Conservation (phyloP, 2,329 filamentous ascomycete genomes). For the Periconia macrospinosa region DNA sequence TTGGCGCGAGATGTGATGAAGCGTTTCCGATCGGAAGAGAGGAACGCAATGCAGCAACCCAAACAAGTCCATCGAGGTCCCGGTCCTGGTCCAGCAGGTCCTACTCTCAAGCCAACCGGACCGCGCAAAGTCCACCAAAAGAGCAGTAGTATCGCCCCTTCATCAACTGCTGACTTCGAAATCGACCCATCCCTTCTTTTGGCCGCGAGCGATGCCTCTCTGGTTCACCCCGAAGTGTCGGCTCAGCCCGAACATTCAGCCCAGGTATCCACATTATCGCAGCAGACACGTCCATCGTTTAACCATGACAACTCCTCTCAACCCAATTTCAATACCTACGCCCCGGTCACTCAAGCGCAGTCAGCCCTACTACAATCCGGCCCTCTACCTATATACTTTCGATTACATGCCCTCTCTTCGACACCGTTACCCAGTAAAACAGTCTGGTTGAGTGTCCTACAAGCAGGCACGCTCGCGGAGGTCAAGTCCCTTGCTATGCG, state of each 20-base stretch:
- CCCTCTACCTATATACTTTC: slow-evolving; percentile 66
- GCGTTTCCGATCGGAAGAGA: slow-evolving; percentile 68
- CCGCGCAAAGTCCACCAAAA: slow-evolving; percentile 20
- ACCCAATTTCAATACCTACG: not conserved
- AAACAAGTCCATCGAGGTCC: slow-evolving; percentile 44
- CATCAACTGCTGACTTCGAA: slow-evolving; percentile 57
- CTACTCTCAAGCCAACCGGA: slow-evolving; percentile 18
- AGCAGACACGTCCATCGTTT: not conserved
- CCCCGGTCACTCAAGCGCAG: not conserved
- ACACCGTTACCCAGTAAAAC: slow-evolving; percentile 50
- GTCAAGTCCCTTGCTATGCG: slow-evolving; percentile 63
- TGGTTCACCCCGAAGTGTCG: too few species aligned
- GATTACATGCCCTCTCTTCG: slow-evolving; percentile 66
- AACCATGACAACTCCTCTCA: slow-evolving; percentile 10
- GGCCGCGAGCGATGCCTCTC: slow-evolving; percentile 55
- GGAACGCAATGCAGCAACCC: slow-evolving; percentile 54
- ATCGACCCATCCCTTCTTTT: slow-evolving; percentile 66
- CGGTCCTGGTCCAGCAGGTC: slow-evolving; percentile 46
- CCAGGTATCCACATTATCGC: too few species aligned
- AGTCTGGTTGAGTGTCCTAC: slow-evolving; percentile 69
- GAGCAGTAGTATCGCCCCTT: slow-evolving; percentile 12
- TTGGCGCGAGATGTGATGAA: slow-evolving; percentile 79
- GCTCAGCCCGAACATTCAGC: too few species aligned
- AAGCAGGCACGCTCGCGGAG: slow-evolving; percentile 61
- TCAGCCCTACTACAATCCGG: not conserved